Conservation (phyloP, 2,329 filamentous ascomycete species). For the Gliomastix tumulicola region DNA sequence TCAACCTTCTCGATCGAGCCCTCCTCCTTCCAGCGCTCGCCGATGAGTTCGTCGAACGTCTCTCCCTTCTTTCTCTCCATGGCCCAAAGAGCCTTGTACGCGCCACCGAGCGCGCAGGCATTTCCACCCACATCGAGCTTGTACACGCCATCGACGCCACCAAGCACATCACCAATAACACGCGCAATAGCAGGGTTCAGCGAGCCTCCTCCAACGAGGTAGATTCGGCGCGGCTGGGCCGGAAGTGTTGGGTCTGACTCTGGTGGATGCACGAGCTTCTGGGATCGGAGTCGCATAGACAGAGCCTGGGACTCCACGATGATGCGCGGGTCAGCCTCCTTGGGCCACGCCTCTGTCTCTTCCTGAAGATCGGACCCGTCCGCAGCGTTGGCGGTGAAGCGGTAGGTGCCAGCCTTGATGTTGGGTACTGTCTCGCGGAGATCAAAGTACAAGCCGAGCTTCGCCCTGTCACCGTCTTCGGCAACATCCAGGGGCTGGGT, state of each 20-base stretch:
- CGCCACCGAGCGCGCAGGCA: conserved; percentile 87
- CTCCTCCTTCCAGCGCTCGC: conserved; percentile 76
- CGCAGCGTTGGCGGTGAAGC: conserved; percentile 55
- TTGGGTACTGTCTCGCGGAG: conserved; percentile 95
- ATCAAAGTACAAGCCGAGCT: conserved; percentile 90
- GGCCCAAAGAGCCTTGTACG: conserved; percentile 95
- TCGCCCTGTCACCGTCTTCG: conserved; percentile 52
- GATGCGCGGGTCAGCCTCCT: conserved; percentile 67
- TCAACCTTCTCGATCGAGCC: conserved; percentile 77
- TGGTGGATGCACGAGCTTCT: conserved; percentile 61
- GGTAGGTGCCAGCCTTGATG: conserved; percentile 78
- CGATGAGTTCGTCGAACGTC: conserved; percentile 85
- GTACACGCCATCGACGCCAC: conserved; percentile 84
- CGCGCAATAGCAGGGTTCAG: conserved; percentile 84
- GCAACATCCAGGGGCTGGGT: conserved; percentile 63
- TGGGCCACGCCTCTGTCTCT: conserved; percentile 31
- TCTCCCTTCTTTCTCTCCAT: conserved; percentile 61
- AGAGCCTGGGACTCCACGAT: conserved; percentile 96
- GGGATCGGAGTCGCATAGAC: conserved; percentile 79
- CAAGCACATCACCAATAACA: conserved; percentile 80
- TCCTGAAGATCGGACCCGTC: conserved; percentile 44
- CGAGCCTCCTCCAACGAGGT: conserved; percentile 89
- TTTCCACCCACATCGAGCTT: conserved; percentile 91
- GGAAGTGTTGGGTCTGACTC: conserved; percentile 44
- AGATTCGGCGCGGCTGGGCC: conserved; percentile 80